Conservation (phyloP, 164 flowering plant species). For the Berberis vulgaris region DNA sequence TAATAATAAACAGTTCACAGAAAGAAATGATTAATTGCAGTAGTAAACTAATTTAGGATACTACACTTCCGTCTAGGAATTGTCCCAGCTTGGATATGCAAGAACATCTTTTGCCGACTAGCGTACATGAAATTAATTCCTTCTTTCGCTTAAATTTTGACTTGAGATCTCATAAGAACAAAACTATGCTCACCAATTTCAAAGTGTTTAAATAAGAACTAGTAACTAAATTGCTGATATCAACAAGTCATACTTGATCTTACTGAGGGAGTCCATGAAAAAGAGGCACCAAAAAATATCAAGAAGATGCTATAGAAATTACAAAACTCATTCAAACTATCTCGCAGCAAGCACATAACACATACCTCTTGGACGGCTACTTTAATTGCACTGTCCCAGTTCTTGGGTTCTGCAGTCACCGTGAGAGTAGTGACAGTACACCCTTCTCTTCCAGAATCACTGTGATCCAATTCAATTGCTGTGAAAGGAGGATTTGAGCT, state of each 20-base stretch:
- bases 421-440: slow-evolving; percentile 98
- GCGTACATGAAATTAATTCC: too few species aligned
- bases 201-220: too few species aligned
- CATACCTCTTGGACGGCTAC: slow-evolving; percentile 96
- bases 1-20: neutral
- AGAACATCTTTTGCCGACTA: too few species aligned
- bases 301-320: too few species aligned
- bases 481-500: slow-evolving; percentile 99
- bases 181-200: too few species aligned
- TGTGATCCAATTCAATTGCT: slow-evolving; percentile 91
- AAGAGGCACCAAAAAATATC: neutral
- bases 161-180: too few species aligned
- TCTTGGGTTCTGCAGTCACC: slow-evolving; percentile 91
- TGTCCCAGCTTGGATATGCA: too few species aligned
- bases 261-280: neutral
- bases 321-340: neutral
- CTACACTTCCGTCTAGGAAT: too few species aligned
- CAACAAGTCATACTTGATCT: neutral
- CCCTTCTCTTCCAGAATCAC: slow-evolving; percentile 99
- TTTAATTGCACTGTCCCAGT: slow-evolving; percentile 89
- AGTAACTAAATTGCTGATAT: too few species aligned
- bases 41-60: too few species aligned
- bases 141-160: too few species aligned
- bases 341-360: slow-evolving; percentile 7
- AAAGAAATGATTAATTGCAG: neutral